Percentiles rank a stretch among this genome's conserved stretches.
Conservation (phyloP, 2,329 filamentous ascomycete species). For the Diaporthe sp. region DNA sequence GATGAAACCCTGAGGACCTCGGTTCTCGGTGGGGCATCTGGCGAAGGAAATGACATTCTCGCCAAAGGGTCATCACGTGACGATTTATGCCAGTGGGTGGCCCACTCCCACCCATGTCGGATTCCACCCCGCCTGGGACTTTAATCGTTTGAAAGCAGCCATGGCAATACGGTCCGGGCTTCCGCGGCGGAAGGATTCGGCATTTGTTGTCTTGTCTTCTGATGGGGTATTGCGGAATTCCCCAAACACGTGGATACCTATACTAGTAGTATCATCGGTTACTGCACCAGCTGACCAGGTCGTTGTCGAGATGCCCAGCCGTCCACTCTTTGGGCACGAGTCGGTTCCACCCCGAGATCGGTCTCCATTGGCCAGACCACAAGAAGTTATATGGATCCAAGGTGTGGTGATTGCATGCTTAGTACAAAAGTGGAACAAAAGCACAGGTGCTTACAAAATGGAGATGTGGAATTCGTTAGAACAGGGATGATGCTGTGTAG, state of each 20-base stretch:
- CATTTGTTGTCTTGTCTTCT: neutral
- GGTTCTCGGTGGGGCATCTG: neutral
- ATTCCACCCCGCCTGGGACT: neutral
- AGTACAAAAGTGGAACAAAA: neutral
- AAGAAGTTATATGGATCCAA: too few species aligned
- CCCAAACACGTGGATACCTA: neutral
- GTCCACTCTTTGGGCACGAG: neutral
- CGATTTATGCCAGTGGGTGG: neutral
- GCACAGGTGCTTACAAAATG: neutral
- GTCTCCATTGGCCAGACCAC: neutral
- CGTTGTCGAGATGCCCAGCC: neutral
- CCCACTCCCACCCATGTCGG: neutral
- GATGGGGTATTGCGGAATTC: neutral
- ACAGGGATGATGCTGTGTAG: neutral
- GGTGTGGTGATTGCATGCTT: neutral
- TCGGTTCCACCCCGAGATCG: neutral
- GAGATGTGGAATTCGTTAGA: neutral
- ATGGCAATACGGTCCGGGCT: neutral
- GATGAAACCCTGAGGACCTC: neutral
- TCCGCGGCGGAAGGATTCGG: neutral
- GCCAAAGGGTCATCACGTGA: constrained; percentile 8
- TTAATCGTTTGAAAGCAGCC: neutral
- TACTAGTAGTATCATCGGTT: too few species aligned
- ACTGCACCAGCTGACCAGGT: neutral
- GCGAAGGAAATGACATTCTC: neutral